Base-by-base conservation (phyloP, 1,284 basidiomycete genomes). In the Ustilago lituana region DNA sequence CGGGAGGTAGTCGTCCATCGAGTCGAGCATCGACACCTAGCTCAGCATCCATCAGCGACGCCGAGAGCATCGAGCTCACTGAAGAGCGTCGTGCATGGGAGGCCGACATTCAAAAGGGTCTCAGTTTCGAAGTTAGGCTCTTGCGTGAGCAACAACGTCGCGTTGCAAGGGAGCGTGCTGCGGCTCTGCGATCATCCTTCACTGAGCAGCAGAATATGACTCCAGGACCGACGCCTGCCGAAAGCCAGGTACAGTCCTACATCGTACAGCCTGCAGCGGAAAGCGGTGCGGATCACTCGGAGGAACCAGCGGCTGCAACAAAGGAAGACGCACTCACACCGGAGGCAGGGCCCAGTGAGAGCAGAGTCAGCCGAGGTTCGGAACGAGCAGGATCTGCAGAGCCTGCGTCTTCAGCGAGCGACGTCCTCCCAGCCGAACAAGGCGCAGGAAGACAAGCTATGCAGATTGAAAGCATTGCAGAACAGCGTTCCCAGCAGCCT, bases 41-140 rank as follows among this genome's bases (percentile, higher is more conserved):
- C 35, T 53, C 52, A 5, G 48, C 37, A 15, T 69, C 66, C 2
- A 33, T 41, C 5, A 65, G 67, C 35, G 67, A 55, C 4, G 52
- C 38, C 4, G 63, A 67, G 19, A 45, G 48, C 26, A 44, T 55
- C 24, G 51, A 59, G 41, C 19, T 44, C 12, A 55, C 63, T 5
- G 51, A 70, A 24, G 71, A 73, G 47, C 50, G 71, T 2, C 38
- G 52, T 15, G 71, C 71, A 1, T 73, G 71, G 71, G 66, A 73
- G 31, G 66, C 61, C 0, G 71, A 73, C 22, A 55, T 73, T 20
- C 51, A 37, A 4, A 43, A 53, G 15, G 66, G 67, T 0, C 50
- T 73, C 24, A 58, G 51, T 38, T 71, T 73, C 19, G 67, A 73
- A 14, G 62, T 66, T 1, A 41, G 71, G 9, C 6, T 73, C 10